Conservation (phyloP, 2,329 filamentous ascomycete genomes). For the Drechslerella coelobrocha region DNA sequence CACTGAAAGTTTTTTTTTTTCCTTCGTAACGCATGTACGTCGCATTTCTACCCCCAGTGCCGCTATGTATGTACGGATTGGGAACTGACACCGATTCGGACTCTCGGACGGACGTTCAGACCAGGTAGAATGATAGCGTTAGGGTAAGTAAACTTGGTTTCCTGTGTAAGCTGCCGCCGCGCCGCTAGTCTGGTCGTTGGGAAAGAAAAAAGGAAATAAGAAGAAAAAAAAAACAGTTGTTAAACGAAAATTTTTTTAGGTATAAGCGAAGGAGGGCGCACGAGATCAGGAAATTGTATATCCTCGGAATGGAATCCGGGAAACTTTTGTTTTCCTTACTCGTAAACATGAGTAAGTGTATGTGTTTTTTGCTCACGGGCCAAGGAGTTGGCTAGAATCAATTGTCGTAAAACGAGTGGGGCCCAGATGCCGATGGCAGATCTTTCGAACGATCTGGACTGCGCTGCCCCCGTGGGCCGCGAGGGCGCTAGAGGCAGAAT, state of each 20-base stretch:
- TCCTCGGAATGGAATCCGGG: not conserved
- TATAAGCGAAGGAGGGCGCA: not conserved
- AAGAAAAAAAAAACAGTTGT: not conserved
- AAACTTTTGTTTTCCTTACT: not conserved
- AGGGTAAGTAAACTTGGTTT: too few relatives aligned
- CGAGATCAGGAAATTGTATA: not conserved
- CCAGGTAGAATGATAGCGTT: too few relatives aligned
- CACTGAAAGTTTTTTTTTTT: too few relatives aligned
- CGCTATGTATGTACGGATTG: too few relatives aligned
- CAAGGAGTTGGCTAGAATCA: not conserved
- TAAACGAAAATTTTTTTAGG: not conserved
- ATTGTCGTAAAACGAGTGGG: not conserved
- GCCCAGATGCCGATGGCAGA: not conserved
- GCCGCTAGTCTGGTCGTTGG: not conserved
- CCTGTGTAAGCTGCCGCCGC: not conserved
- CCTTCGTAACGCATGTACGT: too few relatives aligned
- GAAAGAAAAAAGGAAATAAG: not conserved
- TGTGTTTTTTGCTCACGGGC: not conserved
- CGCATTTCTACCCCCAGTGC: too few relatives aligned
- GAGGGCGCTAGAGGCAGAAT: not conserved
- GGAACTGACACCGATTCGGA: too few relatives aligned
- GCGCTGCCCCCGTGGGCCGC: not conserved
- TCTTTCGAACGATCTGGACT: conserved; percentile 1
- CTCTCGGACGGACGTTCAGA: too few relatives aligned
- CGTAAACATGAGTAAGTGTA: too few relatives aligned